phyloP scores from a whole-genome alignment of 768 basidiomycete species.

The Daedaleopsis sinensis region DNA sequence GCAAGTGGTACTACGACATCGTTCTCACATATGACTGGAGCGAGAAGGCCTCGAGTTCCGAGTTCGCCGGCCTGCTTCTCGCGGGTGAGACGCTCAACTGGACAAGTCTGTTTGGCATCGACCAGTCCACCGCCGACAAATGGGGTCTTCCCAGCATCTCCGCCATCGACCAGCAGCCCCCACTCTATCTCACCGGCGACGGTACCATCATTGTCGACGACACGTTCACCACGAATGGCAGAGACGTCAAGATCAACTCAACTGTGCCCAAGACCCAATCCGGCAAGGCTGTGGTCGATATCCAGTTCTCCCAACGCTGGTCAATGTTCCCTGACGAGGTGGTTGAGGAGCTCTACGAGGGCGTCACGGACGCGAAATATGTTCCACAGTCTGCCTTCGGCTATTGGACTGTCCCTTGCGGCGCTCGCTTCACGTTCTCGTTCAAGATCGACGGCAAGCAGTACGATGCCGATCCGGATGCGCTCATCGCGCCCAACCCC shows the following conservation, averaged over 20 bases:
- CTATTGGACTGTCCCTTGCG: slow-evolving; percentile 18
- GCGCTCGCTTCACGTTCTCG: slow-evolving; percentile 6
- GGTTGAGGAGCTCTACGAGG: slow-evolving; percentile 13
- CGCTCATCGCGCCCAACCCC: slow-evolving; percentile 18
- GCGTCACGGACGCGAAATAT: slow-evolving; percentile 9
- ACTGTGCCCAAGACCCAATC: slow-evolving; percentile 3
- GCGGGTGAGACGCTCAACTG: slow-evolving; percentile 14
- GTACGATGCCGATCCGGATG: slow-evolving; percentile 8
- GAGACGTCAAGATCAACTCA: not conserved
- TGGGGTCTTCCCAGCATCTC: slow-evolving; percentile 14
- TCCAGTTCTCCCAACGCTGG: slow-evolving; percentile 6
- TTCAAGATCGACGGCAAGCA: slow-evolving; percentile 13
- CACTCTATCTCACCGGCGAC: slow-evolving; percentile 4
- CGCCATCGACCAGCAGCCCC: slow-evolving; percentile 9
- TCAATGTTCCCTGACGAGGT: slow-evolving; percentile 9
- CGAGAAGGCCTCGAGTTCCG: not conserved
- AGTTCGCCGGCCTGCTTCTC: slow-evolving; percentile 16
- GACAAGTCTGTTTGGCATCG: slow-evolving; percentile 9
- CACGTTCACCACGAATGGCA: slow-evolving; percentile 4
- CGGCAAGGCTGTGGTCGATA: slow-evolving; percentile 7
- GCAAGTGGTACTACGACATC: slow-evolving; percentile 20
- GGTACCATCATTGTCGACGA: slow-evolving; percentile 14
- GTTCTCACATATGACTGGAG: slow-evolving; percentile 16
- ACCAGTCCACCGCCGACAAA: not conserved
- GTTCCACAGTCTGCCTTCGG: slow-evolving; percentile 5